Base-by-base conservation (phyloP, 805 yeast genomes). In the Pichia eremophila region DNA sequence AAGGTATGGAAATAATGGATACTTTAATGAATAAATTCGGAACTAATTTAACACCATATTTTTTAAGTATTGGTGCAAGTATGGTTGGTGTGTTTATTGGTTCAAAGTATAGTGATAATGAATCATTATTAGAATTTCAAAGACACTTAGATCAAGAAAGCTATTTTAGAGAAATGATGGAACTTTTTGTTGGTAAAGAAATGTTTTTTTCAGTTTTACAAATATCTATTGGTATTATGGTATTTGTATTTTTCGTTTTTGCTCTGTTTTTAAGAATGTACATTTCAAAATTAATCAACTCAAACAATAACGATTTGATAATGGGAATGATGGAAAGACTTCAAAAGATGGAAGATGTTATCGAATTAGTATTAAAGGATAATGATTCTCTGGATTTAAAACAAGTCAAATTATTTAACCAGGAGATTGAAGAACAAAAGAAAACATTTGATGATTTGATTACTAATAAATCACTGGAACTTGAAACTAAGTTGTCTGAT, bases 311-410 rank as follows among this genome's bases (percentile, higher is more conserved):
- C 3, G 17, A 34, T 4, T 4, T 34, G 8, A 34, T 34, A 14
- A 18, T 2, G 8, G 36, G 36, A 15, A 14, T 34, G 8, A 10
- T 15, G 9, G 36, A 41, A 27, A 40, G 38, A 15, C 22, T 46
- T 5, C 39, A 48, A 7, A 22, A 46, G 22, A 36, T 43, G 2
- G 49, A 52, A 45, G 19, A n/a, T 15, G 55, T 52, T 9, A 50
- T 52, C 14, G 53, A 52, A 25, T 44, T 50, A 5, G 46, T 52
- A 6, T 31, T 52, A 12, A 25, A 19, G 10, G 55, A 52, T 11
- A 27, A 44, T 18, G 43, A 48, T 19, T 3, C 39, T 2, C 10
- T 42, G 5, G 46, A 44, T 40, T 10, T 39, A 22, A 37, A 47
- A 19, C 39, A 47, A 18, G 9, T 49, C 4, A 39, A 45, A 17